These are phyloP conservation scores for Fusarium pininemorale DNA, from an alignment of 2,329 filamentous ascomycete genomes.

Conservation along the genomic window DNA sequence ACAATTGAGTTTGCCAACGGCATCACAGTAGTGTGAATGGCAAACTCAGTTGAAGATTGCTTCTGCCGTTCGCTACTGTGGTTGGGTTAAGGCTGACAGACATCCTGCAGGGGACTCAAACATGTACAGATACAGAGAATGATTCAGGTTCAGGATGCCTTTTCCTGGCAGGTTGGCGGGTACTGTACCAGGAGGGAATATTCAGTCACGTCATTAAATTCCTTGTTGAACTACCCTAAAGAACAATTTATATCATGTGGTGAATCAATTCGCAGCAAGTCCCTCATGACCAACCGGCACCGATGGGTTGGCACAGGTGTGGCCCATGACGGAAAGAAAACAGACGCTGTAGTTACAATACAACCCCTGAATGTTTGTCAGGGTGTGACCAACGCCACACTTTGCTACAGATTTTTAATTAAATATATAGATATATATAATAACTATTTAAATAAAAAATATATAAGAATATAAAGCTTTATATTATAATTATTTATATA, in stretches of 20 bases:
- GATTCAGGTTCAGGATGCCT: not conserved
- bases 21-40: slow-evolving; percentile 6
- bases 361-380: too few species aligned
- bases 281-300: not conserved
- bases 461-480: too few species aligned
- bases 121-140: not conserved
- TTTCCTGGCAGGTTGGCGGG: not conserved
- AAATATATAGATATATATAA: too few species aligned
- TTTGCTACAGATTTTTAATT: too few species aligned
- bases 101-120: not conserved
- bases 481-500: too few species aligned
- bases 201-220: not conserved
- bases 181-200: slow-evolving; percentile 3
- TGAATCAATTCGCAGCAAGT: not conserved
- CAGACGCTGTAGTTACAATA: not conserved
- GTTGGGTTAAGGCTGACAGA: not conserved
- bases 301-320: not conserved
- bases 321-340: not conserved
- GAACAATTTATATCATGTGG: not conserved
- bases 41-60: slow-evolving; percentile 1
- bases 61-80: not conserved
- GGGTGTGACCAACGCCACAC: too few species aligned
- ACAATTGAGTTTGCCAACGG: slow-evolving; percentile 14
- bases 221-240: not conserved
- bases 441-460: too few species aligned